phyloP scores from a whole-genome alignment of 805 yeast genomes.

The Starmerella geochares region DNA sequence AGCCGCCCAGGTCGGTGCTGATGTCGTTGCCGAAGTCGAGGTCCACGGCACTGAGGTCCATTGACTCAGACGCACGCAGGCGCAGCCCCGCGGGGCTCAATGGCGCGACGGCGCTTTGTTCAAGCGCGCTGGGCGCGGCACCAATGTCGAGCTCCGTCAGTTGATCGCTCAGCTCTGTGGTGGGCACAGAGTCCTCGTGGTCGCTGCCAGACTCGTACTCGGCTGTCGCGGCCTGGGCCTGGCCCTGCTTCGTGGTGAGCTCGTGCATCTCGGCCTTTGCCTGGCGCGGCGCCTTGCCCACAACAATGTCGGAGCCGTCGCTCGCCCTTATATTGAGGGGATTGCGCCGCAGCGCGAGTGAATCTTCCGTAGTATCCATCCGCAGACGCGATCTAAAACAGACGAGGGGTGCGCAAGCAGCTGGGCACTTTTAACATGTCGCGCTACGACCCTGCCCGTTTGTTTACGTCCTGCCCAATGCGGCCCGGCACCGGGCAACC shows the following conservation, averaged over 20 bases:
- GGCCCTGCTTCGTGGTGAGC: not conserved
- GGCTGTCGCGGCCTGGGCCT: conserved; percentile 10
- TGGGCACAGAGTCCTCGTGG: conserved; percentile 12
- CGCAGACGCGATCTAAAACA: conserved; percentile 3
- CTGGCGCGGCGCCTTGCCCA: conserved; percentile 18
- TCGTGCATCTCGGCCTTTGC: not conserved
- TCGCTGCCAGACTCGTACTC: conserved; percentile 6
- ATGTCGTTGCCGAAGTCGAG: conserved; percentile 16
- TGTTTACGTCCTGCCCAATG: conserved; percentile 4
- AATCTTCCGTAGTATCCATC: conserved; percentile 15
- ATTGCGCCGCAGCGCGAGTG: conserved; percentile 26
- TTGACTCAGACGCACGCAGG: not conserved
- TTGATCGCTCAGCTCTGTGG: conserved; percentile 9
- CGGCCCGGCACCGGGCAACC: not conserved
- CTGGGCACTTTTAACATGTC: not conserved
- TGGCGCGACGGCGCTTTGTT: not conserved
- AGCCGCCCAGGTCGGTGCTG: conserved; percentile 13
- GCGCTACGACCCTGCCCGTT: not conserved
- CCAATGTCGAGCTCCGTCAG: conserved; percentile 7
- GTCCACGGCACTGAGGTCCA: conserved; percentile 4
- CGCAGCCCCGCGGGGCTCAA: conserved; percentile 3
- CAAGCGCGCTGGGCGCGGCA: not conserved
- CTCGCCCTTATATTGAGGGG: conserved; percentile 31
- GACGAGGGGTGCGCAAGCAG: not conserved
- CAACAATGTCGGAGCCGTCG: conserved; percentile 31